phyloP scores from a whole-genome alignment of 2,329 filamentous ascomycete species.

The Dothistroma septosporum region DNA sequence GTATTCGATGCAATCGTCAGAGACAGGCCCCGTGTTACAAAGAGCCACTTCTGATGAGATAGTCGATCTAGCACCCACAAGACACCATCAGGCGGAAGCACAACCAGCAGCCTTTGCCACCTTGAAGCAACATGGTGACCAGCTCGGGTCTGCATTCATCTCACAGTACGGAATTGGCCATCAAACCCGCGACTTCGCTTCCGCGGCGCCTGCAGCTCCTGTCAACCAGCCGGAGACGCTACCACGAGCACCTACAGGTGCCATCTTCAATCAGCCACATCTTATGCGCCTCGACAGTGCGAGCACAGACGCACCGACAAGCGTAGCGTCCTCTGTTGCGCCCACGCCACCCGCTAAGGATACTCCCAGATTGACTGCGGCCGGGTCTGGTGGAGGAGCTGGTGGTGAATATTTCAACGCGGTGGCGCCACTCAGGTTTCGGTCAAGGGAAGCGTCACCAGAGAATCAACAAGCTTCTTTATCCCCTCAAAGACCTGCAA shows the following conservation, averaged over 20 bases:
- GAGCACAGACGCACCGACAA: slow-evolving; percentile 20
- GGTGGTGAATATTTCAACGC: slow-evolving; percentile 19
- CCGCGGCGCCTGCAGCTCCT: slow-evolving; percentile 21
- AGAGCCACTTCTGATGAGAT: slow-evolving; percentile 1
- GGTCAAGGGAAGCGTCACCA: slow-evolving; percentile 28
- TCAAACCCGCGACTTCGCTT: slow-evolving; percentile 34
- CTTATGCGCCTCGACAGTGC: slow-evolving; percentile 20
- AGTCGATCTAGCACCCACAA: neutral
- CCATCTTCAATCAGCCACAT: slow-evolving; percentile 14
- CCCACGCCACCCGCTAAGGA: slow-evolving; percentile 50
- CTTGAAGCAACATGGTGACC: slow-evolving; percentile 45
- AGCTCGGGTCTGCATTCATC: slow-evolving; percentile 46
- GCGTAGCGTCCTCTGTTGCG: slow-evolving; percentile 26
- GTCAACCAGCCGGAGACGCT: slow-evolving; percentile 26
- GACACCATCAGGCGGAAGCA: neutral
- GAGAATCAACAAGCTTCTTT: slow-evolving; percentile 12
- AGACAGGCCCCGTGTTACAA: neutral
- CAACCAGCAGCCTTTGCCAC: slow-evolving; percentile 34
- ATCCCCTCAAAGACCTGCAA: slow-evolving; percentile 2
- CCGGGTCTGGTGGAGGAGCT: slow-evolving; percentile 4
- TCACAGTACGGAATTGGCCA: slow-evolving; percentile 36
- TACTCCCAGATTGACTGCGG: slow-evolving; percentile 33
- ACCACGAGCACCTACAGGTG: slow-evolving; percentile 20
- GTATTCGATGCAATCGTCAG: neutral
- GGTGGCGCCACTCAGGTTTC: slow-evolving; percentile 19